A percentile compares a stretch with the other conserved stretches of the same genome.
These are phyloP conservation scores for Pythium chondricola DNA, from an alignment of 352 stramenopile species.

Conservation along the genomic window DNA sequence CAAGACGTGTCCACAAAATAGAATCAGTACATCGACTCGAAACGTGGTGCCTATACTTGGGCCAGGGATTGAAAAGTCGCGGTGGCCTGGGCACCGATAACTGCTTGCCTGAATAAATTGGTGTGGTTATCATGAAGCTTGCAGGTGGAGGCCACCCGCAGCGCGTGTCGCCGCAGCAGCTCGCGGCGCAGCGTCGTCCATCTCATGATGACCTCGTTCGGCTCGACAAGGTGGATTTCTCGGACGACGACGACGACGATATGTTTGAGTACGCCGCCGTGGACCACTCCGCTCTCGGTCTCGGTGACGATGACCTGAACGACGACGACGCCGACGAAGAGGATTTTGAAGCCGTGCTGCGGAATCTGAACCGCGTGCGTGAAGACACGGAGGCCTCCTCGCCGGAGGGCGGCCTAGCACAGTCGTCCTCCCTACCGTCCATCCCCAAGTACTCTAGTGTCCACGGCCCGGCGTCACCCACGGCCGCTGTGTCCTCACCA, in stretches of 20 bases:
- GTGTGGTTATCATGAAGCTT: neutral
- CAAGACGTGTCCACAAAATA: too few relatives aligned
- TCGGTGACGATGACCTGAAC: constrained; percentile 55
- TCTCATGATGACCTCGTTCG: constrained; percentile 75
- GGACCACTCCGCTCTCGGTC: constrained; percentile 41
- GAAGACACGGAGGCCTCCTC: neutral
- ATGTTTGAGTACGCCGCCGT: constrained; percentile 77
- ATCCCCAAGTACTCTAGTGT: constrained; percentile 8
- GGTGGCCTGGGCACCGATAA: too few relatives aligned
- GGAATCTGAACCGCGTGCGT: constrained; percentile 54
- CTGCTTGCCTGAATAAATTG: too few relatives aligned
- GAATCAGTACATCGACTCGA: neutral
- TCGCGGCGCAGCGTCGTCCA: constrained; percentile 19
- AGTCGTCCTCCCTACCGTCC: constrained; percentile 15
- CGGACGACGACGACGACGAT: constrained; percentile 78
- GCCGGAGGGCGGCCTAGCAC: constrained; percentile 12
- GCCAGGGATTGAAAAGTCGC: constrained; percentile 8
- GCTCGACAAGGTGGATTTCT: constrained; percentile 81
- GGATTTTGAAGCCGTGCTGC: constrained; percentile 79
- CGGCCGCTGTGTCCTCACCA: neutral
- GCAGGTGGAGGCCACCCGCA: constrained; percentile 2
- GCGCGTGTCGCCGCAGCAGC: constrained; percentile 18
- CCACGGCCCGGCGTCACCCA: neutral
- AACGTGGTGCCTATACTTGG: constrained; percentile 1
- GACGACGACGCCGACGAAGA: constrained; percentile 84